Evolutionary conservation across 2,329 filamentous ascomycete genomes (phyloP).

Genomic region (Aspergillus fijiensis): DNA sequence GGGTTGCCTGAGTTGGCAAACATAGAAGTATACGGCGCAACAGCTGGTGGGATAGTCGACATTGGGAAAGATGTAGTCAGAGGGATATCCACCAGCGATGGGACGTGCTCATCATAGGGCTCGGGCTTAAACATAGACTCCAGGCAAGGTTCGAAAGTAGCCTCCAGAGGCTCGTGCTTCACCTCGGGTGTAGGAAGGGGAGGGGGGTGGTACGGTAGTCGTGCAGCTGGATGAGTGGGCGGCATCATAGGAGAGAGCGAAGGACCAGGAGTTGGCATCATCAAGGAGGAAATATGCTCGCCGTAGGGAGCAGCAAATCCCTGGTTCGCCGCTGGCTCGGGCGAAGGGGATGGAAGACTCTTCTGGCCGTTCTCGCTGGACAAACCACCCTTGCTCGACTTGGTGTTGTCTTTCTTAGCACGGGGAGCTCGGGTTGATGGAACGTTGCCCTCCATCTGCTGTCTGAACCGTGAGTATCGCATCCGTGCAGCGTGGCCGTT

Average conservation of each 20-base stretch:
- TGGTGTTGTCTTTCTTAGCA: conserved; percentile 29
- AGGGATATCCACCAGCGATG: conserved; percentile 16
- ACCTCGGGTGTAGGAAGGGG: conserved; percentile 12
- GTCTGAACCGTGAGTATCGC: conserved; percentile 56
- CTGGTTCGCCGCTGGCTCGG: neutral
- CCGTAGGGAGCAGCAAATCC: neutral
- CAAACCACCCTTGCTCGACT: conserved; percentile 17
- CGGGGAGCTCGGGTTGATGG: conserved; percentile 22
- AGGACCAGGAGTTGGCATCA: neutral
- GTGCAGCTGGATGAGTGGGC: neutral
- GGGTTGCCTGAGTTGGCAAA: no score
- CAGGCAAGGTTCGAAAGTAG: no score
- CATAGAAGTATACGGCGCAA: neutral
- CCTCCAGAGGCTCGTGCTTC: conserved; percentile 12
- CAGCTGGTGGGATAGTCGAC: neutral
- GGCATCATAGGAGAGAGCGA: no score
- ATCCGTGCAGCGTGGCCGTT: conserved; percentile 60
- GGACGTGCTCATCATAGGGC: conserved; percentile 11
- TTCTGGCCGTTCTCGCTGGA: conserved; percentile 16
- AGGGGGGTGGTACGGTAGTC: neutral
- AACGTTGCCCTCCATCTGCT: conserved; percentile 51
- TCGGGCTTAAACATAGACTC: conserved; percentile 23
- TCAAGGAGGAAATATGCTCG: neutral
- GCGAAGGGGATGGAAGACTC: neutral
- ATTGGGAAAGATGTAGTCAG: conserved; percentile 9